Base-by-base conservation (phyloP, 257 asterid species). In the Solanum peruvianum region DNA sequence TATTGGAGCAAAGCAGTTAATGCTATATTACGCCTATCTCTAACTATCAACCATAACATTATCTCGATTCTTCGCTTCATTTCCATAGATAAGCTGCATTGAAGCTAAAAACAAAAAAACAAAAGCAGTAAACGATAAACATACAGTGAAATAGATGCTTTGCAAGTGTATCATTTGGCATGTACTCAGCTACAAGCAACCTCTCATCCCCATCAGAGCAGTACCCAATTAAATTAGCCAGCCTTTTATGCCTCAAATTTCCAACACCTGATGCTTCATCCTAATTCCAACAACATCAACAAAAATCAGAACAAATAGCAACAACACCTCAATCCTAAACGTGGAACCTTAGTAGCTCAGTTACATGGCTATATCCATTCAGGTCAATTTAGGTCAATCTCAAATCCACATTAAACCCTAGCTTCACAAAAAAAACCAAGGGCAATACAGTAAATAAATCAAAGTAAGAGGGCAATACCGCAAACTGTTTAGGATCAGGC, bases 161-260 rank as follows among this genome's bases (percentile, higher is more conserved):
- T 16, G 98, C 98, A 52, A 97, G 99, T 31, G 99, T 95, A 93
- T 97, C 98, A 87, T 97, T 97, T 3, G 98, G 97, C 98, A 97
- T 95, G 90, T 92, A 97, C 88, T 97, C 99, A 37, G 98, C 98
- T 27, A 97, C 98, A 39, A 95, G 97, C 90, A 97, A 88, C 93
- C 99, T 94, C 92, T 97, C 99, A 88, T 97, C 98, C 67, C 98
- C 99, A 82, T 97, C 98, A 88, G 98, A 94, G 84, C 99, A 97
- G 88, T 97, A 97, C 66, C 99, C 99, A 20, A 97, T 94, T 95
- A 97, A 92, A 94, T 97, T 97, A n/a, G 98, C 99, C 89, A 95
- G 93, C 93, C 98, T 89, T 93, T 97, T 95, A 77, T 92, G 96
- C 96, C 97, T 94, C 93, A 97, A 92, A 93, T 95, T 97, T 88